Conservation (phyloP, 129 eudicot species). For the Artemisia tridentata region DNA sequence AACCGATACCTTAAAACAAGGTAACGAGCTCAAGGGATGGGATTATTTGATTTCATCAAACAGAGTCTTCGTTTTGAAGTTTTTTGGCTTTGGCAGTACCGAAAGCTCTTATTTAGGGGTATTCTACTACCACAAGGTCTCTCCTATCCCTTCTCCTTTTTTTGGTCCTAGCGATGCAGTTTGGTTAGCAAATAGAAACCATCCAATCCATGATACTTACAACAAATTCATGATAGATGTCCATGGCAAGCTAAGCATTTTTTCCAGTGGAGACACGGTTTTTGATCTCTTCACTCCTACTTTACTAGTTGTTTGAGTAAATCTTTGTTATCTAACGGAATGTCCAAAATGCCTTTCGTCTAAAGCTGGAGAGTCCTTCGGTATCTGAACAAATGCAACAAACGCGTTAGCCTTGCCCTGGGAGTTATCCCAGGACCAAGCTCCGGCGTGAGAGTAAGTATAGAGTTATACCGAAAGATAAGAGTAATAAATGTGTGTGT, state of each 20-base stretch:
- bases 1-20: conserved; percentile 34
- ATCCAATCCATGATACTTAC: conserved; percentile 28
- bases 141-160: no score
- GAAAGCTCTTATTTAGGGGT: conserved; percentile 34
- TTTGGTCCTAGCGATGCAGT: conserved; percentile 12
- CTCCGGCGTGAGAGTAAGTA: no score
- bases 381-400: no score
- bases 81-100: conserved; percentile 39
- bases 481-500: no score
- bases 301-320: no score
- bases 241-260: conserved; percentile 29
- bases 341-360: no score
- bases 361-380: no score
- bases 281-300: conserved; percentile 16
- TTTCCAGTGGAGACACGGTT: conserved; percentile 9
- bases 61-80: conserved; percentile 32
- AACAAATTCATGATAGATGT: conserved; percentile 32
- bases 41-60: conserved; percentile 36
- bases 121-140: neutral
- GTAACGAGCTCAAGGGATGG: conserved; percentile 33
- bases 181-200: conserved; percentile 53
- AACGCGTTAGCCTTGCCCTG: no score
- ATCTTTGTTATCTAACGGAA: no score
- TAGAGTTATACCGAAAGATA: no score
- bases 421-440: no score